Base-by-base conservation (phyloP, 805 yeast species). In the Ogataea chonburiensis region DNA sequence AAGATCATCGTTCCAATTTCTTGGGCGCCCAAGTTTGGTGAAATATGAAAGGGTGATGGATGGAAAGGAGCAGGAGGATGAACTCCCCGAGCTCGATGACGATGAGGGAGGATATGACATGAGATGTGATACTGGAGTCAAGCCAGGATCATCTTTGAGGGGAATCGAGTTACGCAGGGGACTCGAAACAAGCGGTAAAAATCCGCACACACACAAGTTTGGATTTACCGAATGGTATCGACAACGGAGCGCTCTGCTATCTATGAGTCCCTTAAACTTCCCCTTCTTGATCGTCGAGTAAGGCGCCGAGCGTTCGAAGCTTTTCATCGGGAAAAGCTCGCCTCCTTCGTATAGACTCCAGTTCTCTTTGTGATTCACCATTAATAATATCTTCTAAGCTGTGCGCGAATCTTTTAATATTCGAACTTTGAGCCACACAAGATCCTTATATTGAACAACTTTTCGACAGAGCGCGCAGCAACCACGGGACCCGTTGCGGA, bases 391-490 rank as follows among this genome's bases (percentile, higher is more conserved):
- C 20, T 18, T 37, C 34, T 31, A 31, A 17, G 12, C 28, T 20
- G 44, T 21, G 30, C 38, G 38, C 25, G 33, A 32, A 26, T 24
- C 28, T 26, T 35, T 52, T 17, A 35, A 30, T 8, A 38, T 23
- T 30, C 61, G 38, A 11, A 56, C 49, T 37, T 50, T 53, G 24
- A 59, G 45, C 61, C 63, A 55, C 5, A 57, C 59, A 29, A 60
- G 45, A 31, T 58, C 59, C 21, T 55, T 56, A 30, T 56, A 56
- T 7, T 44, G 46, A 11, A 60, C 43, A 15, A 42, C 46, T 27
- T 59, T 57, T 11, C 67, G 53, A 30, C 67, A 62, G 21, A 62
- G 42, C 1, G 64, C 58, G 43, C 67, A 62, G 12, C 49, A 38
- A 1, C 67, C 67, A 7, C 49, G 34, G 8, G 50, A 44, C 3